A percentile compares a stretch with the other conserved stretches of the same genome.
These are phyloP conservation scores for Crithidia expoeki DNA, from an alignment of 208 protist species.

Conservation along the genomic window DNA sequence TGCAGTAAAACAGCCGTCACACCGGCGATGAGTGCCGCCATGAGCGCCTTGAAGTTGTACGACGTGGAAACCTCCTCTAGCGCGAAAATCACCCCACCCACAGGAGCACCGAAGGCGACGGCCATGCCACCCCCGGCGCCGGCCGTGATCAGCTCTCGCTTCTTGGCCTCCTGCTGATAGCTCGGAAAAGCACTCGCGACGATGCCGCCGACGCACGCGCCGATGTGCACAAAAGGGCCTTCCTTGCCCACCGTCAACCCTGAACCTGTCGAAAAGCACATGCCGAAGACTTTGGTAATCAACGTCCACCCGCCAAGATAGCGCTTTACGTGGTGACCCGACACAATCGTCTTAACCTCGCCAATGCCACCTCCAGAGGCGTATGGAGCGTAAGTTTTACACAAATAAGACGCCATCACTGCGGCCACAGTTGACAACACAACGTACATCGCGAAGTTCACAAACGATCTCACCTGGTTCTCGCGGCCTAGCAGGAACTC, in stretches of 20 bases:
- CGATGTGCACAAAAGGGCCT: constrained; percentile 90
- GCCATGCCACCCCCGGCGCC: constrained; percentile 71
- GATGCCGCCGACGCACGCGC: constrained; percentile 74
- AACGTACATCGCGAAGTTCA: constrained; percentile 66
- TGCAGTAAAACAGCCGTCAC: constrained; percentile 83
- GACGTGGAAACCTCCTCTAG: constrained; percentile 82
- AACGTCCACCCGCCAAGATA: constrained; percentile 83
- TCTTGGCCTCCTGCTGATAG: constrained; percentile 63
- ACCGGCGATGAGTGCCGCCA: constrained; percentile 86
- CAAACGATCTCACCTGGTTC: constrained; percentile 39
- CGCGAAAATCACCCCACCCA: constrained; percentile 79
- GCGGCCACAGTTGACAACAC: constrained; percentile 48
- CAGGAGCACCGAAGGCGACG: constrained; percentile 80
- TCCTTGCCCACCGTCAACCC: constrained; percentile 87
- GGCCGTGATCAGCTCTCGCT: constrained; percentile 72
- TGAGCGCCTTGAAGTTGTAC: constrained; percentile 89
- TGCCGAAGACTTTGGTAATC: constrained; percentile 72
- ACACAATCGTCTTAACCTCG: constrained; percentile 91
- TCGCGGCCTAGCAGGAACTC: constrained; percentile 65
- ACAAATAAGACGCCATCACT: constrained; percentile 54
- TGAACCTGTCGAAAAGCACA: constrained; percentile 77
- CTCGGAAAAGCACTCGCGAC: constrained; percentile 62
- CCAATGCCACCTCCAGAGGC: constrained; percentile 84
- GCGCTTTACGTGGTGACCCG: constrained; percentile 63
- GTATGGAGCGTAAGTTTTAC: constrained; percentile 74